Evolutionary conservation across 805 yeast species (phyloP).

Genomic region (Candida pseudoglaebosa): DNA sequence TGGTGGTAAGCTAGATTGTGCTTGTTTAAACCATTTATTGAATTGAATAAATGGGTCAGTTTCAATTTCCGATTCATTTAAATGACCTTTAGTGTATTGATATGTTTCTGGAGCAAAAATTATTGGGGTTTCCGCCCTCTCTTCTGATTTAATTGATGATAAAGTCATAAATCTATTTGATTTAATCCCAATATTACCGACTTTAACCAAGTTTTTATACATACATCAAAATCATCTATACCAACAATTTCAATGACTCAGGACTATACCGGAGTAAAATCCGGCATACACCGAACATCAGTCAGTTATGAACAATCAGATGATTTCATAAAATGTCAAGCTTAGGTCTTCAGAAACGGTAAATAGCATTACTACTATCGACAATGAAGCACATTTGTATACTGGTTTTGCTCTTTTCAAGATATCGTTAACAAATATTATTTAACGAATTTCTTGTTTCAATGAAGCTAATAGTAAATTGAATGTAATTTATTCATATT

Average conservation of each 20-base stretch:
- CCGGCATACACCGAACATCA: neutral
- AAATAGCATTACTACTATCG: no score
- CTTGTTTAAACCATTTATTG: slow-evolving; percentile 70
- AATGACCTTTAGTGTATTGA: slow-evolving; percentile 70
- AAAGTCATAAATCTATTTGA: neutral
- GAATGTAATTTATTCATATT: no score
- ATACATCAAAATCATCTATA: no score
- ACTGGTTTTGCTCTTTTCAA: no score
- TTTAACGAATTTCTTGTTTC: no score
- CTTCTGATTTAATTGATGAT: neutral
- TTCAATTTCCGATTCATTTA: slow-evolving; percentile 51
- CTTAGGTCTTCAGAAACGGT: no score
- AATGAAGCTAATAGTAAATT: no score
- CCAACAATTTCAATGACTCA: no score
- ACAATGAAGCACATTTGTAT: no score
- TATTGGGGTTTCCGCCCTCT: slow-evolving; percentile 21
- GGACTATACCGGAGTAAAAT: neutral
- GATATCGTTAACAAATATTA: no score
- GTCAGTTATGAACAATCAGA: no score
- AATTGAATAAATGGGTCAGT: slow-evolving; percentile 73
- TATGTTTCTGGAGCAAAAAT: slow-evolving; percentile 82
- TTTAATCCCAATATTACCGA: neutral
- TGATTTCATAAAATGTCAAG: no score
- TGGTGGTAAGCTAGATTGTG: slow-evolving; percentile 35
- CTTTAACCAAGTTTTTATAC: neutral